Base-by-base conservation (phyloP, 148 eudicot species). In the Nyssa sinensis region DNA sequence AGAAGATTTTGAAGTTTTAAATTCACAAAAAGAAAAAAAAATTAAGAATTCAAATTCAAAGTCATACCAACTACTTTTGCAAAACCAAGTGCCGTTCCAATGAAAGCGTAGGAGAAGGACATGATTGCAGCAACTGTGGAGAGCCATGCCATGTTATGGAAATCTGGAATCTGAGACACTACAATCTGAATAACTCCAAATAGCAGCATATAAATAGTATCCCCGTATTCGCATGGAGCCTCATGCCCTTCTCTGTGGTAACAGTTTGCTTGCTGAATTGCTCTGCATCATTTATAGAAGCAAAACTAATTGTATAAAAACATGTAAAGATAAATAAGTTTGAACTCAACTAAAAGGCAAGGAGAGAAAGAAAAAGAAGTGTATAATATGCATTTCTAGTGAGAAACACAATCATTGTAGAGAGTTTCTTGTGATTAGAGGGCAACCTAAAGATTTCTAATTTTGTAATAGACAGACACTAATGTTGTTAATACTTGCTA, bases 91-190 rank as follows among this genome's bases (percentile, higher is more conserved):
- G 74, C 90, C 24, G 81, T 57, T 58, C 88, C 91, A 5, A 87
- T 87, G 82, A 63, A 69, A 64, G 96, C 55, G 66, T 91, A 91
- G 69, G 67, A 30, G 70, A 91, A 87, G 55, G 93, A 89, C 96
- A 91, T 91, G 68, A 84, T 44, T 64, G 93, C 86, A 39, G 93
- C 96, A 23, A 83, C 34, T 9, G 81, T 34, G 16, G 96, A 91
- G 27, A 91, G 86, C 91, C 91, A 91, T 30, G 76, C 85, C 90
- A 89, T 91, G 85, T 83, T 80, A 76, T 87, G 96, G 64, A 89
- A 85, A 71, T 87, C 75, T 0, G 96, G 96, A 81, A 89, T 89
- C 59, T 87, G 93, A 55, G 91, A 91, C 68, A 84, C 16, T 11
- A 89, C 14, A 16, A 84, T 71, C 72, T 91, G 93, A 33, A 80